phyloP scores from a whole-genome alignment of 805 yeast genomes.

The Nakazawaea ishiwadae region DNA sequence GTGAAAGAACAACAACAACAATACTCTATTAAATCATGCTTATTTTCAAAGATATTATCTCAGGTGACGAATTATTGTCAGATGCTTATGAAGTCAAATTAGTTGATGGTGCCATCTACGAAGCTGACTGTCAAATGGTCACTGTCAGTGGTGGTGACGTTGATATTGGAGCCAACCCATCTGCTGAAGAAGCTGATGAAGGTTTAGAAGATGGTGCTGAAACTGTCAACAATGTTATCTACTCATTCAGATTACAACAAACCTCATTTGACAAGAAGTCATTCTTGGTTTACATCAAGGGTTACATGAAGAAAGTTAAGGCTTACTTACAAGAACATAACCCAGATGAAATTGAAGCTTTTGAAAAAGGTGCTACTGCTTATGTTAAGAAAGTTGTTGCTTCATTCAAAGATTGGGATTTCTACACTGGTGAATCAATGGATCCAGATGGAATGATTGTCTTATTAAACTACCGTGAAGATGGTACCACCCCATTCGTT shows the following conservation, averaged over 20 bases:
- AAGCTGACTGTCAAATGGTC: constrained; percentile 94
- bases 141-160: constrained; percentile 80
- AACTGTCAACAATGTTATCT: constrained; percentile 96
- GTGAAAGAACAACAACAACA: background rate
- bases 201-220: constrained; percentile 79
- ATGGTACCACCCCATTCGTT: constrained; percentile 96
- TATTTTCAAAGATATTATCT: constrained; percentile 69
- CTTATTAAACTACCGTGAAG: constrained; percentile 99
- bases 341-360: constrained; percentile 83
- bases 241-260: constrained; percentile 97
- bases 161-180: constrained; percentile 99
- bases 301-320: constrained; percentile 97
- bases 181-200: constrained; percentile 92
- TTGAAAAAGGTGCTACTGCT: constrained; percentile 96
- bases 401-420: constrained; percentile 98
- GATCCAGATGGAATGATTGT: constrained; percentile 99
- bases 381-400: constrained; percentile 95
- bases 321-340: constrained; percentile 79
- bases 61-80: constrained; percentile 94
- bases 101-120: constrained; percentile 91
- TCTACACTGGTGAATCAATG: constrained; percentile 99
- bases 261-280: constrained; percentile 98
- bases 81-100: constrained; percentile 89
- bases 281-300: constrained; percentile 93
- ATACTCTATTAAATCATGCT: constrained; percentile 23